Evolutionary conservation across 176 grass and related monocot genomes (phyloP), one percentile per base, ranked within the genome.

Genomic region (Oryza rufipogon): DNA sequence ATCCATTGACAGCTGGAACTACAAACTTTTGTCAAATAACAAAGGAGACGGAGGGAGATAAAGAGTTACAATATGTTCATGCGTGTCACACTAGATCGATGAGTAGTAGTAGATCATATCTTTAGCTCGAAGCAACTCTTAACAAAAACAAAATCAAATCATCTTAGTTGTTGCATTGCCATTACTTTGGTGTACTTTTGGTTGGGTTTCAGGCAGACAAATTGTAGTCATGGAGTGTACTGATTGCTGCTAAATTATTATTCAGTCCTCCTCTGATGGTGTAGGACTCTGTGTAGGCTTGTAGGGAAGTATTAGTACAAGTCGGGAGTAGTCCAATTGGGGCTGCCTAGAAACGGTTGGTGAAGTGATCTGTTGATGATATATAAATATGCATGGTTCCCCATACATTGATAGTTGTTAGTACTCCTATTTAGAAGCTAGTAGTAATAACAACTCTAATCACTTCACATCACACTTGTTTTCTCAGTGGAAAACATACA

Each of bases 191-290:
- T 85, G 87, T 80, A 87, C 73, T 70, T 80, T 75, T 79, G 77
- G 89, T 77, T 87, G 89, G 73, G 78, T 32, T 83, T 91, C 74
- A 13, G 70, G 36, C 45, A 41, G 92, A 94, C 92, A 94, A 61
- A 85, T 76, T 77, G 79, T 34, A 73, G 68, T 81, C 60, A 81
- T 36, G 64, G 68, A 47, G 85, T 70, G 84, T 88, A 82, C 92
- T 81, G 64, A 30, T 41, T 66, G 54, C 26, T 12, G 36, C 69
- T 78, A 92, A 79, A 83, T 60, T 73, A 83, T 60, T 73, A 74
- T 19, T 58, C 54, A 58, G 76, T 36, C 45, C 71, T 65, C 38
- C 76, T 70, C 39, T 72, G 47, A 48, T 86, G 9, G 11, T 77
- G 22, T 16, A 60, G 64, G 74, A 25, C 70, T 79, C 9, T 60